Evolutionary conservation across 2,329 filamentous ascomycete species (phyloP).

Genomic region (Cladorrhinum sp.): DNA sequence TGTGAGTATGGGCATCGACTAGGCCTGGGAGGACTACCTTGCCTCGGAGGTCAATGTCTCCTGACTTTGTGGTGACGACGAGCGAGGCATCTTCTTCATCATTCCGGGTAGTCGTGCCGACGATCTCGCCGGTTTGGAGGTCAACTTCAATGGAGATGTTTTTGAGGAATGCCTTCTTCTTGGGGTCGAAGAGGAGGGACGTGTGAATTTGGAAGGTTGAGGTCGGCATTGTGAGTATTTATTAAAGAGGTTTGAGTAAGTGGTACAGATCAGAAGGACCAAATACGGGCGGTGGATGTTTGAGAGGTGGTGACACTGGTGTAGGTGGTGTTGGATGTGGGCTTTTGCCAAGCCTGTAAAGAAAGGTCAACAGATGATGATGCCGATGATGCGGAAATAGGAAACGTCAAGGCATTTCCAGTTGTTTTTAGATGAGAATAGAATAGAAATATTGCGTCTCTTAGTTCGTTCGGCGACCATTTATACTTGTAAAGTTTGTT

Average conservation of each 20-base stretch:
- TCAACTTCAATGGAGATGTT: constrained; percentile 44
- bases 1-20: constrained; percentile 55
- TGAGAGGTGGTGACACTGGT: no score
- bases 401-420: no score
- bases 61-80: constrained; percentile 23
- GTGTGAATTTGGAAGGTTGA: constrained; percentile 41
- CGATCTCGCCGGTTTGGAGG: constrained; percentile 40
- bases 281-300: no score
- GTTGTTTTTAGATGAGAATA: no score
- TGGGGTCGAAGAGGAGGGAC: constrained; percentile 46
- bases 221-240: constrained; percentile 14
- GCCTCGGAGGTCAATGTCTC: constrained; percentile 53
- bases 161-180: constrained; percentile 38
- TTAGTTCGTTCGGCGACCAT: no score
- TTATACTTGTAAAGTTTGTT: no score
- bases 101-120: constrained; percentile 32
- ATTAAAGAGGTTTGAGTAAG: not conserved
- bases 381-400: no score
- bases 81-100: constrained; percentile 25
- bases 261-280: no score
- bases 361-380: no score
- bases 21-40: constrained; percentile 50
- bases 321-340: no score
- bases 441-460: no score
- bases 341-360: no score